Percentiles rank a stretch among this genome's conserved stretches.
Conservation (phyloP, 768 basidiomycete genomes). For the Hygrocybe punicea region DNA sequence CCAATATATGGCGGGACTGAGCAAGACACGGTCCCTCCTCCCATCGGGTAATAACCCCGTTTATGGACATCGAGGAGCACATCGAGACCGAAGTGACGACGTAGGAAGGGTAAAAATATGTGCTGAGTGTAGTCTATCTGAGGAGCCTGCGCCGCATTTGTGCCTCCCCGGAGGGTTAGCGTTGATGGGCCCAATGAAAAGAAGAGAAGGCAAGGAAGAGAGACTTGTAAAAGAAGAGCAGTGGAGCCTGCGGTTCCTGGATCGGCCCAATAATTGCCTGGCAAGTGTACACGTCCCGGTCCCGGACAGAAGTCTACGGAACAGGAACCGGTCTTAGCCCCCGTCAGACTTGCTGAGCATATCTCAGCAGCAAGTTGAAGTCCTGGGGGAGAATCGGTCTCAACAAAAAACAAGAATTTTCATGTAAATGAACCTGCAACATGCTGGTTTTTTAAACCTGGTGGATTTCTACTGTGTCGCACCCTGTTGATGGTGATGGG, state of each 20-base stretch:
- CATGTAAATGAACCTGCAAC: slow-evolving; percentile 48
- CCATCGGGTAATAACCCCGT: slow-evolving; percentile 71
- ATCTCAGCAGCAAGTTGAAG: slow-evolving; percentile 63
- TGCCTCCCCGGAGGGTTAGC: slow-evolving; percentile 63
- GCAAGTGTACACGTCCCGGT: slow-evolving; percentile 43
- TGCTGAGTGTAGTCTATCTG: slow-evolving; percentile 71
- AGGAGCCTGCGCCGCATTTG: slow-evolving; percentile 67
- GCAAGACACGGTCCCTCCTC: slow-evolving; percentile 57
- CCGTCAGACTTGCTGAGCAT: slow-evolving; percentile 51
- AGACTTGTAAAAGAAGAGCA: slow-evolving; percentile 66
- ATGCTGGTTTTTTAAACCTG: slow-evolving; percentile 73
- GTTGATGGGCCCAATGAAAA: slow-evolving; percentile 37
- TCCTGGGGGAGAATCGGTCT: slow-evolving; percentile 39
- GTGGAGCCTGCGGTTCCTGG: slow-evolving; percentile 65
- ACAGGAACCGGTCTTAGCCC: slow-evolving; percentile 52
- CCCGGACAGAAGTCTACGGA: slow-evolving; percentile 57
- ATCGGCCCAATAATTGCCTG: slow-evolving; percentile 40
- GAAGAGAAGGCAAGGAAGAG: slow-evolving; percentile 62
- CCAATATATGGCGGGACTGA: slow-evolving; percentile 1
- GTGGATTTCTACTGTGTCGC: slow-evolving; percentile 52
- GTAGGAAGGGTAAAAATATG: slow-evolving; percentile 67
- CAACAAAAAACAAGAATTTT: not conserved
- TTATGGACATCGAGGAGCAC: slow-evolving; percentile 47
- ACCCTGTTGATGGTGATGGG: slow-evolving; percentile 61
- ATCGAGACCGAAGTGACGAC: slow-evolving; percentile 50